These are phyloP conservation scores for Zizania latifolia DNA, from an alignment of 176 grass and related monocot species.

Conservation along the genomic window DNA sequence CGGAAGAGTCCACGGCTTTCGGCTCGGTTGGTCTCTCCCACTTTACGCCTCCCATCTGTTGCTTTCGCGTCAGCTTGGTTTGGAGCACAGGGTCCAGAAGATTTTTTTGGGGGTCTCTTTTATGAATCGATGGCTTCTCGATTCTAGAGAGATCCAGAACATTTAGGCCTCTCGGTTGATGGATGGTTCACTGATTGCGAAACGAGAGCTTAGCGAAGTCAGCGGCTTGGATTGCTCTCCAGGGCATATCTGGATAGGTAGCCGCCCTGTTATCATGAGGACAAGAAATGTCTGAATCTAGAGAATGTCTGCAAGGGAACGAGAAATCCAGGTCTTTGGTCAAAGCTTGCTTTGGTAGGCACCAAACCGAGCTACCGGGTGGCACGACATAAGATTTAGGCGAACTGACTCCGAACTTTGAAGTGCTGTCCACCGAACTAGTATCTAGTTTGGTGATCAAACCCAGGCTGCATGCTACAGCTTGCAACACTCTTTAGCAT, in stretches of 20 bases:
- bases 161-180: background rate
- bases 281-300: background rate
- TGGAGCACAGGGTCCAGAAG: background rate
- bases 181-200: background rate
- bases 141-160: slow-evolving; percentile 11
- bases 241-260: background rate
- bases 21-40: background rate
- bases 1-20: slow-evolving; percentile 19
- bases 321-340: background rate
- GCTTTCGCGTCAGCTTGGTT: slow-evolving; percentile 1
- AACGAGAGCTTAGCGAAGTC: background rate
- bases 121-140: background rate
- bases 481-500: too few relatives aligned
- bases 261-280: background rate
- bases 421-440: background rate
- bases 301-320: background rate
- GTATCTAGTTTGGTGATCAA: too few relatives aligned
- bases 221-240: background rate
- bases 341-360: too few relatives aligned
- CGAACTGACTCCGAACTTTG: background rate
- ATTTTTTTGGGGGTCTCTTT: background rate
- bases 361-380: too few relatives aligned
- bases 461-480: too few relatives aligned
- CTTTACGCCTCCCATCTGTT: background rate
- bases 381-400: too few relatives aligned